These are phyloP conservation scores for Penicillium frequentans DNA, from an alignment of 2,329 filamentous ascomycete genomes.

Conservation along the genomic window DNA sequence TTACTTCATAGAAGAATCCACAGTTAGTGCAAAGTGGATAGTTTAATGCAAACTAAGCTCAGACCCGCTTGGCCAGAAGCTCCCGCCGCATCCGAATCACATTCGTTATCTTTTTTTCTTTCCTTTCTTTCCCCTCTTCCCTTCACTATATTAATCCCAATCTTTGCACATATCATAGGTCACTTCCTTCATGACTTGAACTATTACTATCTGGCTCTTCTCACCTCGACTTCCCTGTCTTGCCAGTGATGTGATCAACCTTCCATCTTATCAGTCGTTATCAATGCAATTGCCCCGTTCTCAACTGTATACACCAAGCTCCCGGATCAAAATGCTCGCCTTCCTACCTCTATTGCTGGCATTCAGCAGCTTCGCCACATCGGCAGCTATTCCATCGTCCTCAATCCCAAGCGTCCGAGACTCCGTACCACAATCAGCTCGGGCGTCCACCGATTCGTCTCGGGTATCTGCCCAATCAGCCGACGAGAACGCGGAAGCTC, in stretches of 20 bases:
- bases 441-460: not conserved
- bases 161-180: not conserved
- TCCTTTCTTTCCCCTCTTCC: not conserved
- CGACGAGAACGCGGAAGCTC: not conserved
- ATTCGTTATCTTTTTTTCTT: not conserved
- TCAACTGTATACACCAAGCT: not conserved
- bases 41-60: not conserved
- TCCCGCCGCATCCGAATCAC: conserved; percentile 2
- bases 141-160: not conserved
- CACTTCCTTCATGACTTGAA: not conserved
- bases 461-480: not conserved
- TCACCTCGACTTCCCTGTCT: not conserved
- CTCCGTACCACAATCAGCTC: not conserved
- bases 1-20: not conserved
- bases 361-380: conserved; percentile 4
- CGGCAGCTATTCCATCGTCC: conserved; percentile 10
- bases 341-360: conserved; percentile 4
- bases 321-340: conserved; percentile 5
- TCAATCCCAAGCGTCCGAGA: not conserved
- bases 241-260: conserved; percentile 4
- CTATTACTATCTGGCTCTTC: not conserved
- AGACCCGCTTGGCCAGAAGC: not conserved
- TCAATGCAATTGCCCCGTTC: conserved; percentile 5
- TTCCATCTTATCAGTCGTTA: conserved; percentile 6
- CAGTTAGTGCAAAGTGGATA: not conserved